Evolutionary conservation across 2,329 filamentous ascomycete genomes (phyloP).

Genomic region (Penicillium nordicum): DNA sequence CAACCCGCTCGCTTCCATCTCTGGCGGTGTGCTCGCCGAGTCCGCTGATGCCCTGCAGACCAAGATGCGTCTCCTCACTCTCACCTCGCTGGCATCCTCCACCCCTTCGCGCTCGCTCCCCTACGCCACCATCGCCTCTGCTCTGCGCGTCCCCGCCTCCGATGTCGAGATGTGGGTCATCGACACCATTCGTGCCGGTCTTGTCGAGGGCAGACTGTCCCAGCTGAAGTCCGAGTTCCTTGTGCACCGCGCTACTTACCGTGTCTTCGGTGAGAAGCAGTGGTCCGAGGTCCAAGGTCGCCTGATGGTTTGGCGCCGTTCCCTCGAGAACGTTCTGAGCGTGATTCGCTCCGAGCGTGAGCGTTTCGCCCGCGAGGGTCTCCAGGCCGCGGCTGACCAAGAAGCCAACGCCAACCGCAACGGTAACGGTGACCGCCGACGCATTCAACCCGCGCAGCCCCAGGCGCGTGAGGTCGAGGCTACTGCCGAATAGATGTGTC

Average conservation of each 20-base stretch:
- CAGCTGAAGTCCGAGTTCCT: constrained; percentile 91
- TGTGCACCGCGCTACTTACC: constrained; percentile 92
- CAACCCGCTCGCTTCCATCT: constrained; percentile 55
- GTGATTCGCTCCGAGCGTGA: constrained; percentile 79
- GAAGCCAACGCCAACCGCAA: constrained; percentile 29
- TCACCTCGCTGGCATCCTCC: constrained; percentile 81
- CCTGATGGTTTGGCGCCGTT: constrained; percentile 85
- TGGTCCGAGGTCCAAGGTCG: constrained; percentile 92
- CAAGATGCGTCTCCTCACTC: constrained; percentile 94
- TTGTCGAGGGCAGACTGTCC: constrained; percentile 94
- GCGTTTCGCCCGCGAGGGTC: constrained; percentile 67
- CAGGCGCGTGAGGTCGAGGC: constrained; percentile 35
- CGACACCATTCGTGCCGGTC: constrained; percentile 90
- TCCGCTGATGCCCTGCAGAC: constrained; percentile 75
- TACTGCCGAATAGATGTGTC: constrained; percentile 27
- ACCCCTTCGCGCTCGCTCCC: constrained; percentile 82
- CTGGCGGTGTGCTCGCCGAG: constrained; percentile 78
- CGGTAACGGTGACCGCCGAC: constrained; percentile 32
- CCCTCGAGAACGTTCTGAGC: constrained; percentile 71
- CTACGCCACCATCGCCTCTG: constrained; percentile 78
- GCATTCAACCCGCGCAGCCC: constrained; percentile 24
- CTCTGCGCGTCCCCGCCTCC: constrained; percentile 74
- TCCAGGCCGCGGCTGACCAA: constrained; percentile 55
- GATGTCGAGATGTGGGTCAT: constrained; percentile 99
- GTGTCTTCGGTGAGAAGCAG: constrained; percentile 96